Evolutionary conservation across 345 rosid genomes (phyloP).

Genomic region (Cardamine chenopodiifolia): DNA sequence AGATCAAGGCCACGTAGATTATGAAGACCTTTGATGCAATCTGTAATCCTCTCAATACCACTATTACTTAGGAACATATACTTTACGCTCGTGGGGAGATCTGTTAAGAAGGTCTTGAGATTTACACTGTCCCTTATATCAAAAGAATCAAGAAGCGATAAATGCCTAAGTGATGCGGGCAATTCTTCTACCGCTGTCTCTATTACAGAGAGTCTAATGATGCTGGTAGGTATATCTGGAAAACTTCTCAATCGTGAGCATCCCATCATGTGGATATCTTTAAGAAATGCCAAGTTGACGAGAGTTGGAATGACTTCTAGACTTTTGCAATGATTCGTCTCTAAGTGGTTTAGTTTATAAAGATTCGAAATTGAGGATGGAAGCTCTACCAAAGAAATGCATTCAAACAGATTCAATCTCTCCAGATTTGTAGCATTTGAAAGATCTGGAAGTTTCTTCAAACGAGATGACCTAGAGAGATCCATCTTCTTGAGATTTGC

Average conservation of each 20-base stretch:
- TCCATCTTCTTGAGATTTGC: conserved; percentile 29
- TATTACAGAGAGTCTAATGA: not conserved
- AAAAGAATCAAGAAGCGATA: not conserved
- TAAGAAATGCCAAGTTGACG: not conserved
- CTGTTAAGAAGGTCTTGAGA: not conserved
- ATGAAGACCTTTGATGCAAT: not conserved
- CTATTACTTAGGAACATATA: not conserved
- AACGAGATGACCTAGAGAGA: not conserved
- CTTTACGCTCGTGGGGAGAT: not conserved
- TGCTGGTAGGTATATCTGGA: not conserved
- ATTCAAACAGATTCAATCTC: not conserved
- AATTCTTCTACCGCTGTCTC: not conserved
- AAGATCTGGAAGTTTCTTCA: conserved; percentile 13
- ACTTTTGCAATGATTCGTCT: fast-evolving
- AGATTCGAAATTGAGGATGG: not conserved
- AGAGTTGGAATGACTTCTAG: not conserved
- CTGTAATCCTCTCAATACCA: not conserved
- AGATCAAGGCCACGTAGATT: fast-evolving
- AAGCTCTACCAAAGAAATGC: not conserved
- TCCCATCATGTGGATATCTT: not conserved
- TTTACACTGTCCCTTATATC: not conserved
- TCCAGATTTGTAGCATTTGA: conserved; percentile 25
- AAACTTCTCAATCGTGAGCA: not conserved
- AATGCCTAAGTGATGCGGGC: not conserved
- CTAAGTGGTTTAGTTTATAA: conserved; percentile 12